Evolutionary conservation across 805 yeast genomes (phyloP).

Genomic region (Metschnikowia amazonensis): DNA sequence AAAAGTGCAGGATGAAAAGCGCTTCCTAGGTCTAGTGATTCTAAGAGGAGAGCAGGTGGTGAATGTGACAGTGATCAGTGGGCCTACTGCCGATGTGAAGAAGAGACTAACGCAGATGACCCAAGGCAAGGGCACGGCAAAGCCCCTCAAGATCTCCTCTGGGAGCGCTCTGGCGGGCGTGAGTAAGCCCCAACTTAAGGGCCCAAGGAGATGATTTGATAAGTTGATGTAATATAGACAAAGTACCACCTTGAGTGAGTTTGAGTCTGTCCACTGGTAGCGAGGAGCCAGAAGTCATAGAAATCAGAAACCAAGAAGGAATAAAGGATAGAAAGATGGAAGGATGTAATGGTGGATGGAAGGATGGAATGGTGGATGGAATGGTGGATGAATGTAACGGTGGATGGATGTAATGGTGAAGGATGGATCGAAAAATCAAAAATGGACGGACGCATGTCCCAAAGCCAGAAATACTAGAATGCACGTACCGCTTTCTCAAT

Average conservation of each 20-base stretch:
- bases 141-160: slow-evolving; percentile 36
- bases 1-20: slow-evolving; percentile 55
- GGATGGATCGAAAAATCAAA: too few relatives aligned
- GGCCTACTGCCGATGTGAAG: slow-evolving; percentile 49
- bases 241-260: too few relatives aligned
- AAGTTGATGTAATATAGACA: too few relatives aligned
- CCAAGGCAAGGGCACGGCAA: slow-evolving; percentile 25
- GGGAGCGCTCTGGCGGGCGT: neutral
- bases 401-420: too few relatives aligned
- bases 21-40: slow-evolving; percentile 76
- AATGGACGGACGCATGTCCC: too few relatives aligned
- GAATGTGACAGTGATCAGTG: slow-evolving; percentile 60
- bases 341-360: too few relatives aligned
- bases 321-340: too few relatives aligned
- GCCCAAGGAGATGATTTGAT: slow-evolving; percentile 17
- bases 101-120: slow-evolving; percentile 23
- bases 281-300: neutral
- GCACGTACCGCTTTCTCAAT: neutral
- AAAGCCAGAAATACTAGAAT: too few relatives aligned
- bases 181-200: slow-evolving; percentile 23
- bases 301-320: too few relatives aligned
- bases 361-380: too few relatives aligned
- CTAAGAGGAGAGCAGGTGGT: slow-evolving; percentile 86
- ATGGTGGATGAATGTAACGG: too few relatives aligned
- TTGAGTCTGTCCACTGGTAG: too few relatives aligned